Base-by-base conservation (phyloP, 257 asterid genomes). In the Nyctanthes arbortristis region DNA sequence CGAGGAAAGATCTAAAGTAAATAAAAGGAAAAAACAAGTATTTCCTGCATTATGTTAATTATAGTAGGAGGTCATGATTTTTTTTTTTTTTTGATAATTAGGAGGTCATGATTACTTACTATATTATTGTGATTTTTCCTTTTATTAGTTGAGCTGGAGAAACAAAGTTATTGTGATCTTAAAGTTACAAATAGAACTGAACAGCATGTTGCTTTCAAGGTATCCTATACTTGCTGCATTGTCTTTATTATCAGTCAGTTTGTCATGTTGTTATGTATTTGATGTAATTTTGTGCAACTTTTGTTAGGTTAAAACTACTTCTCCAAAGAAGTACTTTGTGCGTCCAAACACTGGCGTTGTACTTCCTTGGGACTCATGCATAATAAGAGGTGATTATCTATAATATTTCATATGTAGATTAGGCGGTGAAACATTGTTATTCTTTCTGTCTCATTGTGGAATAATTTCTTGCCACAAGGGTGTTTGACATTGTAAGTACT, bases 301-400 rank as follows among this genome's bases (percentile, higher is more conserved):
- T 3, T 52, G 74, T 52, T 31, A 91, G 97, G 95, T 91, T 68
- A 91, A 91, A 81, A 91, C 96, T 47, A 91, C 97, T 27, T 87
- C 97, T 31, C 96, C 97, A 3, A 87, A 85, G 85, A 91, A 89
- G 79, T 91, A 89, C 68, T 91, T 82, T 76, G 97, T 91, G 62
- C 84, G 96, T 45, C 97, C 97, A 61, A 87, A 91, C 82, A 78
- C 86, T 3, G 96, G 93, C 27, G 86, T 91, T 4, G 73, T 91
- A 67, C 81, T 75, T 65, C 96, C 97, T 7, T 80, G 86, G 92
- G 97, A 83, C 74, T 80, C 89, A 12, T 83, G 87, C 73, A 59
- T 84, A 70, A 85, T 89, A 67, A 83, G 97, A 89, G 97, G 97
- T 91, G 66, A 58, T 47, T 20, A 6, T 58, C 67, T 56, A 56